phyloP scores from a whole-genome alignment of 2,329 filamentous ascomycete genomes.

The Cyphellophora attinorum region DNA sequence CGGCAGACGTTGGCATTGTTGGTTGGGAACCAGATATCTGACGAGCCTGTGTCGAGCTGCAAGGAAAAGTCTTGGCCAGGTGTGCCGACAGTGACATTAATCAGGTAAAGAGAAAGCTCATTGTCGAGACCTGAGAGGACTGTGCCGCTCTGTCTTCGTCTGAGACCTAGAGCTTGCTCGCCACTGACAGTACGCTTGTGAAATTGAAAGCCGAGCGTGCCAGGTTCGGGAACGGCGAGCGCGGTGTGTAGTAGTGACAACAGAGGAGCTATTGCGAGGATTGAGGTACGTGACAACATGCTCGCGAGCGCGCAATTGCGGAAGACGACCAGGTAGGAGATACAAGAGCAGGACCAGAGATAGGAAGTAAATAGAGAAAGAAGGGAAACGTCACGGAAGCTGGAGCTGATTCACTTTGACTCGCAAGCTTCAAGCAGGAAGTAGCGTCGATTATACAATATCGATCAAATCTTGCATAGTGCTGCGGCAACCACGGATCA shows the following conservation, averaged over 20 bases:
- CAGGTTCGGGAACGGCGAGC: slow-evolving; percentile 6
- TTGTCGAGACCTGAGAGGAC: slow-evolving; percentile 14
- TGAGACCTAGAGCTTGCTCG: slow-evolving; percentile 6
- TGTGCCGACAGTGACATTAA: slow-evolving; percentile 55
- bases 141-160: slow-evolving; percentile 13
- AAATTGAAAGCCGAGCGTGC: slow-evolving; percentile 14
- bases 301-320: no score
- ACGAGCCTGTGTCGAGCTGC: slow-evolving; percentile 60
- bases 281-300: slow-evolving; percentile 9
- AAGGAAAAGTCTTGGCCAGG: slow-evolving; percentile 49
- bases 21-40: slow-evolving; percentile 52
- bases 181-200: slow-evolving; percentile 11
- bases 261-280: slow-evolving; percentile 9
- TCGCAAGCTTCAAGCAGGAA: no score
- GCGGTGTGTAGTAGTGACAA: slow-evolving; percentile 9
- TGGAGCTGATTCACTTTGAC: no score
- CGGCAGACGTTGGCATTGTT: slow-evolving; percentile 16
- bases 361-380: no score
- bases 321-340: no score
- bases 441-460: no score
- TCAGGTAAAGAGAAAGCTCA: slow-evolving; percentile 44
- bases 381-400: no score
- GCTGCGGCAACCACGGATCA: no score
- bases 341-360: no score
- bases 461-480: no score